Evolutionary conservation across 345 rosid species (phyloP), one percentile per base, ranked within the genome.

Genomic region (Diplotaxis tenuifolia): DNA sequence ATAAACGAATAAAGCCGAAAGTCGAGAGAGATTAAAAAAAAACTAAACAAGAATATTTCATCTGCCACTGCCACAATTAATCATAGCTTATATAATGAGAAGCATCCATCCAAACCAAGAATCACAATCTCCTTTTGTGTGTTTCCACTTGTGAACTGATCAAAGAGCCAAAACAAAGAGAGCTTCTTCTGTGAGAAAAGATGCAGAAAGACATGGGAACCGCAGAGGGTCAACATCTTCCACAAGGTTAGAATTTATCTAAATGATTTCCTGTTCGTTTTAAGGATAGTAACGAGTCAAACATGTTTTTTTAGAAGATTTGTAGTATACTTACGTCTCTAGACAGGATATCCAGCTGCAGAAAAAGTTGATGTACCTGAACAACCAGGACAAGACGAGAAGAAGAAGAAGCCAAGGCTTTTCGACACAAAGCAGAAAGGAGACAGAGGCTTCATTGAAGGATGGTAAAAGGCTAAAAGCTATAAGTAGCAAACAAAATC

Each of bases 361-460:
- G 52, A 59, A 70, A 21, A 60, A 57, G 76, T 42, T 31, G 36
- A 31, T 31, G 36, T 45, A 19, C 40, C 16, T 59, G 65, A 38
- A 52, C 76, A 58, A 57, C 14, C 8, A 0, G 50, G 59, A 57
- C 55, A 57, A 50, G 63, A 66, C 38, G 50, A 42, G 50, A 53
- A 77, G 58, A 57, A 69, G 57, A 75, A 63, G 61, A 63, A 62
- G 12, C 29, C 71, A 42, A 14, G 50, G 50, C 2, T 42, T 4
- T 71, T 19, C 49, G 45, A 62, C 50, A 71, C 76, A 50, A 71
- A 71, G 62, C 73, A 71, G 68, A 71, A 71, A 53, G 80, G 80
- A 71, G 80, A 77, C 65, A 65, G 73, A 71, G 80, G 76, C 23
- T 77, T 59, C 76, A 77, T 77, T 20, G 80, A 71, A 71, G 72